Evolutionary conservation across 2,329 filamentous ascomycete species (phyloP).

Genomic region (Rugonectria rugulosa): DNA sequence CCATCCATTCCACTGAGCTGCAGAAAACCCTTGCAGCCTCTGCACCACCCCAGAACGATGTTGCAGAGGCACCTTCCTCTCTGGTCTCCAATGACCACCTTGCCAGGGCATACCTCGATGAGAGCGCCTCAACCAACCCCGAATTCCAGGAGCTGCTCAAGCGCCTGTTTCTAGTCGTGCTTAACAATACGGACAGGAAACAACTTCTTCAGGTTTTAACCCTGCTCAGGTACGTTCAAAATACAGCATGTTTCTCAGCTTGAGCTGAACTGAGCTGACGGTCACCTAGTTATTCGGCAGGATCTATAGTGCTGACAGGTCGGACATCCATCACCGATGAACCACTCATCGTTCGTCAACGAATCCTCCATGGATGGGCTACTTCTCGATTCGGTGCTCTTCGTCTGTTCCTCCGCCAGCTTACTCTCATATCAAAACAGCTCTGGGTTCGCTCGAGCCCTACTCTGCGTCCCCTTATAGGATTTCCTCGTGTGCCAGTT

Average conservation of each 20-base stretch:
- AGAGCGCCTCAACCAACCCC: slow-evolving; percentile 2
- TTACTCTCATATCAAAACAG: slow-evolving; percentile 2
- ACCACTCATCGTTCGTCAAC: background rate
- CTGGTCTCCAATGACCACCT: background rate
- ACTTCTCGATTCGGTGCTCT: slow-evolving; percentile 1
- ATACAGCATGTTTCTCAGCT: background rate
- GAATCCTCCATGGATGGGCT: slow-evolving; percentile 5
- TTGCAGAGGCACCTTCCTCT: background rate
- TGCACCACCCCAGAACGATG: background rate
- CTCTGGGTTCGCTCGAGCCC: slow-evolving; percentile 8
- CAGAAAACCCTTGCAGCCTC: background rate
- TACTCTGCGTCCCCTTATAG: background rate
- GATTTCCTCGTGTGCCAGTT: slow-evolving; percentile 7
- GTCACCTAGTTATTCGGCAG: background rate
- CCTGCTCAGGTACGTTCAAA: background rate
- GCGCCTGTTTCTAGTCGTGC: background rate
- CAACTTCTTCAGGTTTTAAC: slow-evolving; percentile 5
- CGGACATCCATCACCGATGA: background rate
- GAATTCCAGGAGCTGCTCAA: slow-evolving; percentile 2
- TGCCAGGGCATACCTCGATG: background rate
- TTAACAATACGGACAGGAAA: background rate
- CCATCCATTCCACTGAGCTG: background rate
- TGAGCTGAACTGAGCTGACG: background rate
- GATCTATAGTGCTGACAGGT: slow-evolving; percentile 4
- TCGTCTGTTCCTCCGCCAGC: slow-evolving; percentile 3